Evolutionary conservation across 345 rosid genomes (phyloP), one percentile per base, ranked within the genome.

Genomic region (Turritis glabra): DNA sequence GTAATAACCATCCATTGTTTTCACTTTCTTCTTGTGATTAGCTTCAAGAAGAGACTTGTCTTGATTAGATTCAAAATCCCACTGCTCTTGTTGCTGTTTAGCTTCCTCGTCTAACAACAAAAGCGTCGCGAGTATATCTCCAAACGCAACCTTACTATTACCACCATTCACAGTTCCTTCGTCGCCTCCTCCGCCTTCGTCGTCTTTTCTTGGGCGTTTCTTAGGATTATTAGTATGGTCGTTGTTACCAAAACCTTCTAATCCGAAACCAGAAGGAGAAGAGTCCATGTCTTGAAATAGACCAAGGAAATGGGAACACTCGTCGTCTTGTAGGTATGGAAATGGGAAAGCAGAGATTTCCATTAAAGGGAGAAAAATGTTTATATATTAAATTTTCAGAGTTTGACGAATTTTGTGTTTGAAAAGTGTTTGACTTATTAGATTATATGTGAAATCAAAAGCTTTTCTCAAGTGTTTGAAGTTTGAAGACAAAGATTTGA

Each of bases 271-370:
- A 82, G 82, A 64, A 74, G 74, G 79, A 58, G 79, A 8, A 76
- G 64, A 54, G 55, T 80, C 74, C 77, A 80, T 80, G 69, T 80
- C 82, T 11, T 80, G 82, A 64, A 80, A 75, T 32, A 72, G 74
- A 69, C 70, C 54, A 35, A 32, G 76, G 54, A 84, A 64, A 54
- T 48, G 80, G 67, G 83, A 76, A 54, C 66, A 63, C 30, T 80
- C 82, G 68, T 82, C 87, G 55, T 82, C 85, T 70, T 85, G 90
- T 69, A 69, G 89, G 76, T 78, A 82, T 63, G 81, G 84, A 76
- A 88, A 85, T 76, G 91, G 84, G 89, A 85, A 90, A 40, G 86
- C 64, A 63, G 85, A 35, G 50, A 88, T 76, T 80, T 88, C 96
- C 92, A 84, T 89, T 22, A 26, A 15, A 27, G 19, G 13, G 15